Conservation (phyloP, 2,329 filamentous ascomycete species). For the Verticillium zaregamsianum region DNA sequence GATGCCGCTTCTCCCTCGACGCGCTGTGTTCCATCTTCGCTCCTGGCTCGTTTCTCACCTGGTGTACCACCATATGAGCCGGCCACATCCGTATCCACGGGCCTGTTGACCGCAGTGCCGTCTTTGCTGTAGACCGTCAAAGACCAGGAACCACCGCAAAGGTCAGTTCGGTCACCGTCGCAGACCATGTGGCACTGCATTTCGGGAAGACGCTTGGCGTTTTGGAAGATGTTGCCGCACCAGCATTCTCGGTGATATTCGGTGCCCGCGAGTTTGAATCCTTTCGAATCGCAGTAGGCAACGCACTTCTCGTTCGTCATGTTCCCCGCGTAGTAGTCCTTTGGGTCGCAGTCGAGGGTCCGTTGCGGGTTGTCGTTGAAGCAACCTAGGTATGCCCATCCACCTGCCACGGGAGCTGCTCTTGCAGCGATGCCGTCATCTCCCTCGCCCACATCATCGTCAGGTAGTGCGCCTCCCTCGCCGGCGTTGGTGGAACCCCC, state of each 20-base stretch:
- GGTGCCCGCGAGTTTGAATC: conserved; percentile 41
- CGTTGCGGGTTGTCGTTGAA: conserved; percentile 20
- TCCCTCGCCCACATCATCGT: not conserved
- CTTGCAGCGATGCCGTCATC: not conserved
- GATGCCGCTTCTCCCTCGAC: not conserved
- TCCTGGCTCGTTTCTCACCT: conserved; percentile 1
- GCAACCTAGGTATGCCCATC: conserved; percentile 26
- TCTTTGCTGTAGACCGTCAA: conserved; percentile 12
- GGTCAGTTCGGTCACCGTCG: conserved; percentile 7
- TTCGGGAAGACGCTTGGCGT: conserved; percentile 8
- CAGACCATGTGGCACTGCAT: conserved; percentile 8
- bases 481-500: not conserved
- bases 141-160: conserved; percentile 13
- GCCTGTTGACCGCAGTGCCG: conserved; percentile 5
- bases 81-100: conserved; percentile 3
- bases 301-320: conserved; percentile 49
- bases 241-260: conserved; percentile 49
- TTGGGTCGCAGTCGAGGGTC: conserved; percentile 15
- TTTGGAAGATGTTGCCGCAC: conserved; percentile 31
- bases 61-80: not conserved
- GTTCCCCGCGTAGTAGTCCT: conserved; percentile 19
- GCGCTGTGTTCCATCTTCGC: not conserved
- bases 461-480: not conserved
- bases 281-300: conserved; percentile 36
- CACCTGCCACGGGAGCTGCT: conserved; percentile 2